phyloP scores from a whole-genome alignment of 805 yeast genomes.

The Kazachstania kunashirensis region DNA sequence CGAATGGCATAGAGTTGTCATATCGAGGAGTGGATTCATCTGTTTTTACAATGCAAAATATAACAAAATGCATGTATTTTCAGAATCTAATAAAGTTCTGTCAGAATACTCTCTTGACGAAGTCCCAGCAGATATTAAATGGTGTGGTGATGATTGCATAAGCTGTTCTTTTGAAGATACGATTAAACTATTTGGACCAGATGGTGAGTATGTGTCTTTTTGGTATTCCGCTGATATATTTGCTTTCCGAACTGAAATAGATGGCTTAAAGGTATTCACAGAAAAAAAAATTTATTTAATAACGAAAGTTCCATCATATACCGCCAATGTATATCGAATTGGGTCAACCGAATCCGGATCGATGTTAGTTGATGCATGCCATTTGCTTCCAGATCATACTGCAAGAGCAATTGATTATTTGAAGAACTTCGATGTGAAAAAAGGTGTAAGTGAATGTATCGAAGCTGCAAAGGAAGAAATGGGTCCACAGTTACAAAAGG shows the following conservation, averaged over 20 bases:
- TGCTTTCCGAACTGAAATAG: constrained; percentile 42
- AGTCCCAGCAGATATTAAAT: constrained; percentile 42
- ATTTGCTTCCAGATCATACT: constrained; percentile 53
- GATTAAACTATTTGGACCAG: constrained; percentile 62
- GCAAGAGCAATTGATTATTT: constrained; percentile 78
- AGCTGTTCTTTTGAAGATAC: constrained; percentile 52
- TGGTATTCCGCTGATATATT: constrained; percentile 38
- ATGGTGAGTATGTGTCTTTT: constrained; percentile 39
- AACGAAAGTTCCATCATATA: constrained; percentile 47
- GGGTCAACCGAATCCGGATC: constrained; percentile 83
- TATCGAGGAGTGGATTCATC: constrained; percentile 32
- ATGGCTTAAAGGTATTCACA: constrained; percentile 66
- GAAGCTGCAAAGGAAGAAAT: constrained; percentile 71
- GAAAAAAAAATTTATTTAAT: constrained; percentile 48
- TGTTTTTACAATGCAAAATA: constrained; percentile 36
- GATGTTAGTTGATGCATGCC: constrained; percentile 69
- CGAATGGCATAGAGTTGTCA: constrained; percentile 22
- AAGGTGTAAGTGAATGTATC: constrained; percentile 65
- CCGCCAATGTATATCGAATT: constrained; percentile 58
- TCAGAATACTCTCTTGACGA: constrained; percentile 21
- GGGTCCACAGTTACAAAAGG: constrained; percentile 71
- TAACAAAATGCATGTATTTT: constrained; percentile 39
- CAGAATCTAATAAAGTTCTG: constrained; percentile 27
- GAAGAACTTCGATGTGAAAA: constrained; percentile 39
- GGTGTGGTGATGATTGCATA: constrained; percentile 86